Evolutionary conservation across 139 green algal species (phyloP).

Genomic region (Micromonas pusilla): DNA sequence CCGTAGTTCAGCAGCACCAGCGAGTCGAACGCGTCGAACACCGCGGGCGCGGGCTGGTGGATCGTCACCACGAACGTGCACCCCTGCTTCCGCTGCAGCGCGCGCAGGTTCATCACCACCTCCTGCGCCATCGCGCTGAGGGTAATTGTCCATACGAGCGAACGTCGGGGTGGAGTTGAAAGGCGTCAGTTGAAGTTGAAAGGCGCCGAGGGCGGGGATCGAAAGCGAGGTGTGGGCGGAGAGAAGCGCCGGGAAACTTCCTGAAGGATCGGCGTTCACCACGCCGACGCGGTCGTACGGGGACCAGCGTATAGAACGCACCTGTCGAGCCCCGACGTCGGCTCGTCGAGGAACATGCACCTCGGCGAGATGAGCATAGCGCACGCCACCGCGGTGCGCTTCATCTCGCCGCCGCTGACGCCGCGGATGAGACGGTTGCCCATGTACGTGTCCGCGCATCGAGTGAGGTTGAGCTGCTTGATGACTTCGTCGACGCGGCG

Average conservation of each 20-base stretch:
- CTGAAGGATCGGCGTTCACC: no score
- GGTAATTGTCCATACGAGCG: no score
- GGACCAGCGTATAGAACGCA: no score
- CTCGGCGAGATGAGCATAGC: conserved; percentile 92
- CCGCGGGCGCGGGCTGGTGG: conserved; percentile 62
- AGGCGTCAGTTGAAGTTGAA: no score
- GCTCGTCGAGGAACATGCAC: conserved; percentile 68
- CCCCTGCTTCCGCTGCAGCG: conserved; percentile 29
- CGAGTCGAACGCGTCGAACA: conserved; percentile 59
- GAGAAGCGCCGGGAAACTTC: no score
- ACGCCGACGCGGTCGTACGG: no score
- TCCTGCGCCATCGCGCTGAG: conserved; percentile 79
- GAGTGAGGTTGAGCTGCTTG: conserved; percentile 43
- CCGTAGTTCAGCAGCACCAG: conserved; percentile 48
- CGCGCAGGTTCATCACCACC: conserved; percentile 33
- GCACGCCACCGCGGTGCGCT: conserved; percentile 75
- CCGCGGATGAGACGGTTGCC: conserved; percentile 71
- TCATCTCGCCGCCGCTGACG: conserved; percentile 87
- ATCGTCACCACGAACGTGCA: conserved; percentile 66
- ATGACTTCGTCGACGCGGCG: conserved; percentile 25
- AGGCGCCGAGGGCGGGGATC: no score
- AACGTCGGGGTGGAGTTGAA: no score
- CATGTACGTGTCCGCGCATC: conserved; percentile 84
- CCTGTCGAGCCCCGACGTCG: conserved; percentile 80
- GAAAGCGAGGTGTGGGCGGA: no score